Base-by-base conservation (phyloP, 305 asterid species). In the Fraxinus greggii region DNA sequence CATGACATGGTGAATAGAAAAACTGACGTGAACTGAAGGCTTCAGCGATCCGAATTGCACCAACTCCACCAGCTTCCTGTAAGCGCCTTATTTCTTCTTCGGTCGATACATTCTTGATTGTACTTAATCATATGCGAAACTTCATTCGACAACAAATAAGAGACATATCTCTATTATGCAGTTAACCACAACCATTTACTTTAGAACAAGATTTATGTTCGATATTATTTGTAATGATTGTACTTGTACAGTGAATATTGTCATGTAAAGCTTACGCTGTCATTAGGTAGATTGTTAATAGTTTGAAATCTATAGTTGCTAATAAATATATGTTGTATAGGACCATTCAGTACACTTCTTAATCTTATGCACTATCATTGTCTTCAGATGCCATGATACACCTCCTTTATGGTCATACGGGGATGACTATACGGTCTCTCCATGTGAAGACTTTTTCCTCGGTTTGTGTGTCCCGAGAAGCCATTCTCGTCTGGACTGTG, bases 1-100 rank as follows among this genome's bases (percentile, higher is more conserved):
- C 99, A 94, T 74, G 99, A 93, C 86, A 81, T 91, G 88, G 92
- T 97, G 97, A 97, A 97, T 75, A 92, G 94, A 78, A 92, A 93
- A 89, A 97, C 88, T 23, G 81, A 84, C 54, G 87, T 89, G 35
- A 89, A 86, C 23, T 31, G 29, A 12, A 36, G 1, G 35, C 40
- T 70, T 36, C 75, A 17, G 26, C 40, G 15, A 29, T 6, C 42
- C 0, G 2, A 13, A 70, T 31, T 70, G 23, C 24, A 15, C 40
- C 24, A 26, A 31, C 75, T 70, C 38, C 38, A 31, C 42, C 5
- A 0, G 75, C 38, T 70, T 31, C 42, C 38, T 70, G 24, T 31
- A 29, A 70, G 42, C 24, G 24, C 12, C 24, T 69, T 69, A 29
- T 69, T 69, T 19, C 38, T 69, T 13, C 36, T 3, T 67, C 74